phyloP scores from a whole-genome alignment of 306 rosid species.

The Sicyos baderoa region DNA sequence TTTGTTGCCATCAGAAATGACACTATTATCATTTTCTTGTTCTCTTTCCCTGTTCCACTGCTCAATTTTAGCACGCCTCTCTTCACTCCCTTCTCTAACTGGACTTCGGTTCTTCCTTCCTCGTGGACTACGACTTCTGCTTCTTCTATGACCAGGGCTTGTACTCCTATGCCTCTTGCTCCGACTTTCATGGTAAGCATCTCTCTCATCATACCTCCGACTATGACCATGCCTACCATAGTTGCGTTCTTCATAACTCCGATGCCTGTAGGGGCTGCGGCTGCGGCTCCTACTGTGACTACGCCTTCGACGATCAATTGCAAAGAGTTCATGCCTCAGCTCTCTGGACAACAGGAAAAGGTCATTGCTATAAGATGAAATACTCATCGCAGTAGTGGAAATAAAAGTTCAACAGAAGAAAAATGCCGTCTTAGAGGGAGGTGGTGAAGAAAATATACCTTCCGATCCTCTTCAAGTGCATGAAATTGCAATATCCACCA shows the following conservation, averaged over 20 bases:
- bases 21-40: slow-evolving; percentile 31
- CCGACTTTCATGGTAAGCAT: slow-evolving; percentile 58
- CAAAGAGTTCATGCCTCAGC: slow-evolving; percentile 67
- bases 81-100: slow-evolving; percentile 79
- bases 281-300: slow-evolving; percentile 62
- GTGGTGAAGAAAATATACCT: slow-evolving; percentile 33
- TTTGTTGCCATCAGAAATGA: slow-evolving; percentile 20
- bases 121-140: slow-evolving; percentile 82
- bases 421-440: neutral
- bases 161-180: slow-evolving; percentile 53
- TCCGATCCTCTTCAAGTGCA: slow-evolving; percentile 29
- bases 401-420: neutral
- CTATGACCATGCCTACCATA: slow-evolving; percentile 56
- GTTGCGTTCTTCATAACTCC: slow-evolving; percentile 60
- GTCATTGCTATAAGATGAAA: neutral
- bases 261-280: slow-evolving; percentile 73
- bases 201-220: slow-evolving; percentile 47
- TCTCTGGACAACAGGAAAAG: slow-evolving; percentile 39
- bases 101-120: slow-evolving; percentile 66
- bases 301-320: slow-evolving; percentile 34
- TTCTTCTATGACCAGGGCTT: slow-evolving; percentile 46
- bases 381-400: neutral
- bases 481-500: no score
- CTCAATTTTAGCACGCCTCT: slow-evolving; percentile 94
- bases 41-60: slow-evolving; percentile 93